These are phyloP conservation scores for Oidiodendron maius DNA, from an alignment of 495 filamentous ascomycete species.

Conservation along the genomic window DNA sequence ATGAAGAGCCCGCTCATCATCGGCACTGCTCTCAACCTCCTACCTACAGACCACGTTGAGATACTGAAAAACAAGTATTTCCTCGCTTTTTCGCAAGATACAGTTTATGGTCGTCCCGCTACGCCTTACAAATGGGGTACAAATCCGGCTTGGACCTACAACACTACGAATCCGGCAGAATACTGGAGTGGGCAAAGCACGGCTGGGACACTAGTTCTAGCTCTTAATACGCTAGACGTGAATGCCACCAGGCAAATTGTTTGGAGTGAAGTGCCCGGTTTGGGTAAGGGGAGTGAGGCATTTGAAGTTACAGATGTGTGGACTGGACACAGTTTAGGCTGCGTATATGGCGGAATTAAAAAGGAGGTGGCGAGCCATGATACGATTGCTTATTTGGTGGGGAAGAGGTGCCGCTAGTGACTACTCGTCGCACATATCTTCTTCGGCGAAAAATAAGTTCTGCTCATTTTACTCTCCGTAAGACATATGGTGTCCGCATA, in stretches of 20 bases:
- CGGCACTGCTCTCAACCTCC: slow-evolving; percentile 35
- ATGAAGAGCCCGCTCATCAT: slow-evolving; percentile 45
- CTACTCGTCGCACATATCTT: too few species aligned
- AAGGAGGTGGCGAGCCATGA: slow-evolving; percentile 40
- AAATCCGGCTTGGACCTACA: not conserved
- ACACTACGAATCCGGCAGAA: not conserved
- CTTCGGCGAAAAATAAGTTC: too few species aligned
- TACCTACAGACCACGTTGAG: slow-evolving; percentile 25
- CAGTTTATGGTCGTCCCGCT: not conserved
- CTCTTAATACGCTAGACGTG: slow-evolving; percentile 17
- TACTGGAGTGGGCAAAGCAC: slow-evolving; percentile 1
- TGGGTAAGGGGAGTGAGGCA: slow-evolving; percentile 27
- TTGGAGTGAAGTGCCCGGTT: slow-evolving; percentile 48
- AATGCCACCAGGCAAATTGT: slow-evolving; percentile 34
- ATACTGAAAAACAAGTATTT: slow-evolving; percentile 40
- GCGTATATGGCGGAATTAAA: slow-evolving; percentile 30
- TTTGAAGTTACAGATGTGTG: slow-evolving; percentile 50
- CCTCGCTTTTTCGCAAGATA: slow-evolving; percentile 44
- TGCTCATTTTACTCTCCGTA: too few species aligned
- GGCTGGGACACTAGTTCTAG: not conserved
- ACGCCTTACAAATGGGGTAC: not conserved
- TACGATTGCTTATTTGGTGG: slow-evolving; percentile 33
- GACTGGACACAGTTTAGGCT: slow-evolving; percentile 45
- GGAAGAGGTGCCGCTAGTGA: slow-evolving; percentile 7
- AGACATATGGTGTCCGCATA: too few species aligned